Conservation (phyloP, 2,329 filamentous ascomycete genomes). For the Scleromitrula shiraiana region DNA sequence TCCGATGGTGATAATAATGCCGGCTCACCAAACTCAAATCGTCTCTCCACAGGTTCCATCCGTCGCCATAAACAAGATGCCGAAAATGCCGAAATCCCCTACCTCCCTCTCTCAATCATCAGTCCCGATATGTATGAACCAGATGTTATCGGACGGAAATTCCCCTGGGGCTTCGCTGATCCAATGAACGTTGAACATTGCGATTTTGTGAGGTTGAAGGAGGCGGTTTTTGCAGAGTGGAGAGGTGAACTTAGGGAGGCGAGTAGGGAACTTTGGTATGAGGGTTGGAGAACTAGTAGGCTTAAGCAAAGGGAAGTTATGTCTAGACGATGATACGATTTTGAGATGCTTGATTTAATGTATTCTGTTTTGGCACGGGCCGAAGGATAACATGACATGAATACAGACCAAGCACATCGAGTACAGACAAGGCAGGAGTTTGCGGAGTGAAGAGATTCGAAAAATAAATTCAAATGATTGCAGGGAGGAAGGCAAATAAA, state of each 20-base stretch:
- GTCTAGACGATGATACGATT: constrained; percentile 18
- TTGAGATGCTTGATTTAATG: no score
- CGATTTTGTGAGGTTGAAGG: constrained; percentile 85
- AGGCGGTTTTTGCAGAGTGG: constrained; percentile 91
- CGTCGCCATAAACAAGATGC: constrained; percentile 33
- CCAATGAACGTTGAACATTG: constrained; percentile 88
- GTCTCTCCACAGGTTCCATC: constrained; percentile 27
- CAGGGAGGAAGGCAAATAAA: background rate
- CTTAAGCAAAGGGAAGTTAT: constrained; percentile 33
- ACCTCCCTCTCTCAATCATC: constrained; percentile 84
- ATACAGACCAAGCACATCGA: no score
- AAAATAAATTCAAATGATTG: background rate
- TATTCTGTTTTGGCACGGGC: no score
- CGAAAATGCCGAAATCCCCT: constrained; percentile 49
- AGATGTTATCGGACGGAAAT: constrained; percentile 71
- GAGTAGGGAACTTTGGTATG: constrained; percentile 89
- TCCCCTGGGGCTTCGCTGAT: constrained; percentile 95
- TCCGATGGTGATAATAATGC: constrained; percentile 22
- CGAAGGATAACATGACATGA: no score
- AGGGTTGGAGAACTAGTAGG: constrained; percentile 78
- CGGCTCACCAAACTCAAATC: constrained; percentile 24
- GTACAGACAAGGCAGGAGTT: background rate
- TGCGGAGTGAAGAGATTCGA: background rate
- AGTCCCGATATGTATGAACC: constrained; percentile 89
- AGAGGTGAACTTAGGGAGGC: constrained; percentile 82